Evolutionary conservation across 192 early-diverging fungal species (phyloP).

Genomic region (Rhizophagus prolifer): DNA sequence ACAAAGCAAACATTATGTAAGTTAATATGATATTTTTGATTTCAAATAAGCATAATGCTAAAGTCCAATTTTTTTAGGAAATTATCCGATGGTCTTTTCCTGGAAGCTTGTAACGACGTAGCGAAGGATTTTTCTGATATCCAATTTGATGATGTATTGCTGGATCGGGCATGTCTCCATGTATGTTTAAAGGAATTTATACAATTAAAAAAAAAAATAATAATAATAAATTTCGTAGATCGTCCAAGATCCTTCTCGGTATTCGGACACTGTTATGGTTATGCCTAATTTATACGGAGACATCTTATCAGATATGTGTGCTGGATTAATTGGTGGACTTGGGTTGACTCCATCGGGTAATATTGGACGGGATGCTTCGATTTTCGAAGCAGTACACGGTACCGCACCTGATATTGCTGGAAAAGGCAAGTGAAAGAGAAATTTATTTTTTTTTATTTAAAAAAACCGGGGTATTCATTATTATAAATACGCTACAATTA

Average conservation of each 20-base stretch:
- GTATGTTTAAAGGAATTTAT: constrained; percentile 28
- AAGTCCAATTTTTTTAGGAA: constrained; percentile 49
- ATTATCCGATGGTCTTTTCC: constrained; percentile 96
- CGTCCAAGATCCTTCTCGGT: constrained; percentile 90
- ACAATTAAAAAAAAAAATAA: not conserved
- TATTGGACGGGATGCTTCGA: constrained; percentile 96
- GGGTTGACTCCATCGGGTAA: constrained; percentile 98
- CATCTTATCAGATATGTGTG: constrained; percentile 96
- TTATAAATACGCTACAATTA: not conserved
- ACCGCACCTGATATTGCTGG: constrained; percentile 99
- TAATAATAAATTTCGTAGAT: constrained; percentile 61
- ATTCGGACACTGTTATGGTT: constrained; percentile 93
- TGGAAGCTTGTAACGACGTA: constrained; percentile 90
- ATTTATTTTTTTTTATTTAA: not conserved
- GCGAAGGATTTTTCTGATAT: constrained; percentile 89
- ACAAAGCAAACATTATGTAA: constrained; percentile 96
- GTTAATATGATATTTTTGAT: not conserved
- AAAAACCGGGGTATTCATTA: not conserved
- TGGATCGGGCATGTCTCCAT: constrained; percentile 90
- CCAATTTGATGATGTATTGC: constrained; percentile 85
- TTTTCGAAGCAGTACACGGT: constrained; percentile 95
- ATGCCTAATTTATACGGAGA: constrained; percentile 99
- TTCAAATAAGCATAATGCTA: not conserved
- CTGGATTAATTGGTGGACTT: constrained; percentile 97
- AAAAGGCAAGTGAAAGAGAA: constrained; percentile 49